Conservation (phyloP, 257 asterid species). For the Solanum bukasovii region DNA sequence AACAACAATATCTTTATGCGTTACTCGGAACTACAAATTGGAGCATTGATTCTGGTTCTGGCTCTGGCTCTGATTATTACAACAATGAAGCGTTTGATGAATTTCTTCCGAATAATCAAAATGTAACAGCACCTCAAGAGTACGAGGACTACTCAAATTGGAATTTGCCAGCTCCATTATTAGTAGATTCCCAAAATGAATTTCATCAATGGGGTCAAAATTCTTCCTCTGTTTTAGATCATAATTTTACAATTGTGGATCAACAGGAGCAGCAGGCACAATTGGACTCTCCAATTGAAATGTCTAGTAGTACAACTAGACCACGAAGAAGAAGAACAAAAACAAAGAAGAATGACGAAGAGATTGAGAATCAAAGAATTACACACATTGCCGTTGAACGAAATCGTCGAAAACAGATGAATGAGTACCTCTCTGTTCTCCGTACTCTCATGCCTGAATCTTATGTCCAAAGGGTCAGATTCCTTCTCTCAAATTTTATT, state of each 20-base stretch:
- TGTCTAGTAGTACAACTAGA: neutral
- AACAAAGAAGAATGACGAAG: conserved; percentile 18
- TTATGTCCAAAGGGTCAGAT: conserved; percentile 26
- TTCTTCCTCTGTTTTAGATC: neutral
- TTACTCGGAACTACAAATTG: neutral
- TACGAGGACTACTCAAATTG: neutral
- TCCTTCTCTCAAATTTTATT: neutral
- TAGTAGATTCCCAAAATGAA: neutral
- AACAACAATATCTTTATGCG: conserved; percentile 2
- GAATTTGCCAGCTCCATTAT: neutral
- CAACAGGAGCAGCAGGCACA: neutral
- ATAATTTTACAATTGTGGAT: neutral
- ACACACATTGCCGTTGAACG: conserved; percentile 38
- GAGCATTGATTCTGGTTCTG: neutral
- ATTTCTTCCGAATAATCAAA: neutral
- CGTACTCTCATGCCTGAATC: conserved; percentile 25
- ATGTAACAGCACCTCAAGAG: neutral
- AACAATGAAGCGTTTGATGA: neutral
- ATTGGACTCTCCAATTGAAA: neutral
- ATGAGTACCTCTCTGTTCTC: conserved; percentile 27
- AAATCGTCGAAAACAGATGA: conserved; percentile 36
- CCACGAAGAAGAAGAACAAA: conserved; percentile 12
- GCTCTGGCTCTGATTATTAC: conserved; percentile 2
- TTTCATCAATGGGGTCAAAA: neutral
- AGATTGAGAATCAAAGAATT: conserved; percentile 33